Evolutionary conservation across 768 basidiomycete species (phyloP), one percentile per base, ranked within the genome.

Genomic region (Lactarius sp.): DNA sequence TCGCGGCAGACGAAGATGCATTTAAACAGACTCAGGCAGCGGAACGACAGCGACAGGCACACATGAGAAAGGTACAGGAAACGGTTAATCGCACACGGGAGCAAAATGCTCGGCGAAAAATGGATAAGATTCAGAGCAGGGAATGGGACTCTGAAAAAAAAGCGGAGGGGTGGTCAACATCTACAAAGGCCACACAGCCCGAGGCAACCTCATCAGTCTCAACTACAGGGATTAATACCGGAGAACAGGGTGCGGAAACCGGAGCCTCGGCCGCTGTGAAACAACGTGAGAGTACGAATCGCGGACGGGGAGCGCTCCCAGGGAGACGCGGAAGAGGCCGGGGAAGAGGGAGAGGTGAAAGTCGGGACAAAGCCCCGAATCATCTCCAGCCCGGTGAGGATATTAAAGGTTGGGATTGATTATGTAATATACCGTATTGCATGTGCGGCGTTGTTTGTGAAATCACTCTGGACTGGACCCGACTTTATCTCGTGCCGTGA

Each of bases 91-190:
- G 81, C 34, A 81, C 87, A 39, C 84, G 90, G 34, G 88, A 90
- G 70, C 83, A 88, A 76, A 90, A 88, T 67, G 89, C 90, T 58
- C 84, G 83, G 68, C 79, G 87, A 41, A 93, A 93, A 77, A 78
- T 92, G 81, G 88, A 88, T n/a, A 90, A 87, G 76, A 80, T 84
- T 27, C 84, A 83, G 69, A 84, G 76, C 66, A 82, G 91, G 16
- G 91, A 93, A 76, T 93, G 91, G 91, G 91, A 93, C 72, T 86
- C 88, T 34, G 88, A 84, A 20, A 93, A 93, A 69, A 73, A 71
- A 37, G 47, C 66, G 44, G 73, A 71, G 34, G 67, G 69, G 4
- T 65, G 64, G 64, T 36, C 41, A 47, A 50, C 39, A 7, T 18
- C 39, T 44, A 14, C 41, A 34, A 60, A 60, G 50, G 36, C 53